Percentiles rank a stretch among this genome's conserved stretches.
Conservation (phyloP, 169 alveolate genomes). For the Plasmodium fragile region DNA sequence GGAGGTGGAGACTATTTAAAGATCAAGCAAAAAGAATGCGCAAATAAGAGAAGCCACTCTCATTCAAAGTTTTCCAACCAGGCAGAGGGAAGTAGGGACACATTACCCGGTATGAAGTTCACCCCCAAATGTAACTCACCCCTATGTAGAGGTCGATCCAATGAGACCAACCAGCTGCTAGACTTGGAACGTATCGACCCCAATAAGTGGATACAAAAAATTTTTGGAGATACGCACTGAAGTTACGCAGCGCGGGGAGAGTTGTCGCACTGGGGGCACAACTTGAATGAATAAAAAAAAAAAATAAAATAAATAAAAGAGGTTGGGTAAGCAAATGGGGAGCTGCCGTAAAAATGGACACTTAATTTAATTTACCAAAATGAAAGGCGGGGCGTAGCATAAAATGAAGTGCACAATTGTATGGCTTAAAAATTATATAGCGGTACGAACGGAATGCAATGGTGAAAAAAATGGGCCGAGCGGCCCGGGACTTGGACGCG, state of each 20-base stretch:
- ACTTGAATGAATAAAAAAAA: neutral
- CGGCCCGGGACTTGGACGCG: neutral
- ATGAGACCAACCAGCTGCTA: neutral
- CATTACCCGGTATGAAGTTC: no score
- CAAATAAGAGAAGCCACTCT: neutral
- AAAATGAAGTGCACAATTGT: neutral
- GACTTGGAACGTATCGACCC: constrained; percentile 49
- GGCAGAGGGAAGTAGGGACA: neutral
- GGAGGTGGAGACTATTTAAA: constrained; percentile 72
- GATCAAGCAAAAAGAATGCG: neutral
- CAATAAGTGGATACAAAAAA: constrained; percentile 40
- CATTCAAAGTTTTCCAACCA: neutral
- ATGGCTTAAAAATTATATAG: neutral
- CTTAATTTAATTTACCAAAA: neutral
- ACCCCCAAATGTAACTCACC: constrained; percentile 1
- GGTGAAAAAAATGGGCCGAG: neutral
- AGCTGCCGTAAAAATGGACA: neutral
- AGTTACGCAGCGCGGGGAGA: neutral
- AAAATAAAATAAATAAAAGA: neutral
- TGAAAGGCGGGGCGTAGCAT: neutral
- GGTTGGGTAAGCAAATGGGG: neutral
- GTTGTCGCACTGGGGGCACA: neutral
- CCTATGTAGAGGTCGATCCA: neutral
- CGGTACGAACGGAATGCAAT: neutral
- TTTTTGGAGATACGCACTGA: constrained; percentile 51